A percentile compares a stretch with the other conserved stretches of the same genome.
phyloP scores from a whole-genome alignment of 129 eudicot species.

The Centella asiatica region DNA sequence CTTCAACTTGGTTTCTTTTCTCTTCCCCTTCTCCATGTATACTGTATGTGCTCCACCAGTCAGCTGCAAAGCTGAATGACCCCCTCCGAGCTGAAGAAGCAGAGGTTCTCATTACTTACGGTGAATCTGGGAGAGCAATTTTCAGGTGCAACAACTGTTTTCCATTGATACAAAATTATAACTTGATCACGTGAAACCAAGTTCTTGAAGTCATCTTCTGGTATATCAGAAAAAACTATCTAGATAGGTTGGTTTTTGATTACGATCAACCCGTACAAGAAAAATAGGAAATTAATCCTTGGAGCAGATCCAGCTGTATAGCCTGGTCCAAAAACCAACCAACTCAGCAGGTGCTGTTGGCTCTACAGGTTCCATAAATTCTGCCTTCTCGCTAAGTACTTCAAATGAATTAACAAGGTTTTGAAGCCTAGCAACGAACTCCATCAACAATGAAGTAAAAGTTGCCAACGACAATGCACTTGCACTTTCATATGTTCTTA shows the following conservation, averaged over 20 bases:
- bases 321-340: slow-evolving; percentile 26
- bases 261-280: neutral
- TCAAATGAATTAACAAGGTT: slow-evolving; percentile 49
- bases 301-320: slow-evolving; percentile 29
- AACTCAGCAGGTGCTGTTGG: slow-evolving; percentile 25
- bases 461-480: slow-evolving; percentile 63
- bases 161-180: too few species aligned
- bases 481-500: slow-evolving; percentile 67
- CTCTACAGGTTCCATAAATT: slow-evolving; percentile 36
- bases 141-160: too few species aligned
- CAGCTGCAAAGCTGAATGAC: neutral
- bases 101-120: neutral
- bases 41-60: neutral
- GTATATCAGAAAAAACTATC: neutral
- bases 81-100: neutral
- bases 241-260: neutral
- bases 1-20: neutral
- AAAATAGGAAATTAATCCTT: slow-evolving; percentile 12
- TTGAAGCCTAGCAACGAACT: slow-evolving; percentile 85
- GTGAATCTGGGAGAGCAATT: neutral
- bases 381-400: slow-evolving; percentile 63
- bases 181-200: too few species aligned
- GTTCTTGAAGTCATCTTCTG: neutral
- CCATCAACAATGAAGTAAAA: slow-evolving; percentile 63
- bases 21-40: neutral